Percentiles rank a stretch among this genome's conserved stretches.
phyloP scores from a whole-genome alignment of 371 early-diverging fungal species.

The Apophysomyces sp. region DNA sequence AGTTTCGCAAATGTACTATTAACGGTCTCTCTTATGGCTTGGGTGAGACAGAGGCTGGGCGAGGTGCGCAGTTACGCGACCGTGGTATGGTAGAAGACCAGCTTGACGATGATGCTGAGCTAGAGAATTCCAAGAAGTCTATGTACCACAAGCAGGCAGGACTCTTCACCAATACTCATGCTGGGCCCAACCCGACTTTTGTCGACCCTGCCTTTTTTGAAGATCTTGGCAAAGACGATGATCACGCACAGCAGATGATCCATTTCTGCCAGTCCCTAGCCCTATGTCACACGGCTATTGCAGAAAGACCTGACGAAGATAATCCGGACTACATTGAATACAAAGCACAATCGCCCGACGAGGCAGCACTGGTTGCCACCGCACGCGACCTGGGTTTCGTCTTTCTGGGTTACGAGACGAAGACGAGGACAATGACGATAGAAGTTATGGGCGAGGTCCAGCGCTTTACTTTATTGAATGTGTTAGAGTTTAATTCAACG shows the following conservation, averaged over 20 bases:
- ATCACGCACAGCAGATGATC: conserved; percentile 25
- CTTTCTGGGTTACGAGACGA: conserved; percentile 68
- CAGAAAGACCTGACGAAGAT: conserved; percentile 46
- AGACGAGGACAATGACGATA: conserved; percentile 26
- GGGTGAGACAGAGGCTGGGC: conserved; percentile 39
- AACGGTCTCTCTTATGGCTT: conserved; percentile 79
- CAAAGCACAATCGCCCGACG: conserved; percentile 94
- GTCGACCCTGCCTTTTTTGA: conserved; percentile 42
- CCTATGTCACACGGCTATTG: conserved; percentile 92
- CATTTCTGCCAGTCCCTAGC: conserved; percentile 84
- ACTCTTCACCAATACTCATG: conserved; percentile 34
- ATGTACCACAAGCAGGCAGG: conserved; percentile 38
- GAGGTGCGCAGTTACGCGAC: conserved; percentile 29
- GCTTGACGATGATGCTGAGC: conserved; percentile 5
- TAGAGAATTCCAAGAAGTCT: conserved; percentile 10
- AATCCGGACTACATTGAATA: conserved; percentile 60
- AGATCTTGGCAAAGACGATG: conserved; percentile 23
- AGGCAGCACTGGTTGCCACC: conserved; percentile 88
- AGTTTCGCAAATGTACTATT: conserved; percentile 77
- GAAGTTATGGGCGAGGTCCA: conserved; percentile 31
- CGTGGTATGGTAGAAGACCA: background rate
- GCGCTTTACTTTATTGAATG: conserved; percentile 53
- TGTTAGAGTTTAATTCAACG: conserved; percentile 68
- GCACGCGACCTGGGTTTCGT: conserved; percentile 83
- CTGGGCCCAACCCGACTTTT: conserved; percentile 42